Evolutionary conservation across 164 flowering plant species (phyloP).

Genomic region (Warburgia ugandensis): DNA sequence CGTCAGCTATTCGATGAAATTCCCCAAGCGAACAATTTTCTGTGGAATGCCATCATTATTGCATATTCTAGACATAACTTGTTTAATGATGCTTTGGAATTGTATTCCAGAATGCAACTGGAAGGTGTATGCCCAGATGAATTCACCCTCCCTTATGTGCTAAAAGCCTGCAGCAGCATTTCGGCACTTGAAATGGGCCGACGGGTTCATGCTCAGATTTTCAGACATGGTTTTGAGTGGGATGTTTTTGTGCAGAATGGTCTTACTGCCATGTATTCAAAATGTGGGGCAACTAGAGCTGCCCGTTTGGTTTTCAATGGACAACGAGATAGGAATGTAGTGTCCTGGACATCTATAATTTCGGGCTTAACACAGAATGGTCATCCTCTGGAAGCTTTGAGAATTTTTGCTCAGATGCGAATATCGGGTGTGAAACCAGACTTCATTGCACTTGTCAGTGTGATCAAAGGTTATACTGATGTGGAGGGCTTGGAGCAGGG

Average conservation of each 20-base stretch:
- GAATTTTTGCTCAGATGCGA: conserved; percentile 22
- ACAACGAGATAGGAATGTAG: conserved; percentile 18
- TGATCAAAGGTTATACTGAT: conserved; percentile 26
- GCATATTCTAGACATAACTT: conserved; percentile 38
- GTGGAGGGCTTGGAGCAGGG: conserved; percentile 26
- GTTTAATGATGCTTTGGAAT: conserved; percentile 30
- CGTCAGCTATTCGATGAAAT: conserved; percentile 59
- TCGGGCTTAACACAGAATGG: conserved; percentile 31
- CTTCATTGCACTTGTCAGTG: conserved; percentile 27
- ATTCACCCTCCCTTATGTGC: conserved; percentile 27
- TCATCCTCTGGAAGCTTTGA: conserved; percentile 23
- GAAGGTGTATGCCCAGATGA: conserved; percentile 25
- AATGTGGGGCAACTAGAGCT: conserved; percentile 13
- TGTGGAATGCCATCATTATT: conserved; percentile 73
- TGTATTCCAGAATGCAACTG: conserved; percentile 54
- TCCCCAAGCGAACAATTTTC: conserved; percentile 49
- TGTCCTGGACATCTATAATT: conserved; percentile 30
- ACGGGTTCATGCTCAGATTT: conserved; percentile 20
- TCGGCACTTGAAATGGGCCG: conserved; percentile 8
- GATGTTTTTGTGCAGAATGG: conserved; percentile 39
- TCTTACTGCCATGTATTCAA: conserved; percentile 26
- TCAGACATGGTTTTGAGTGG: conserved; percentile 21
- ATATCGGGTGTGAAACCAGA: conserved; percentile 15
- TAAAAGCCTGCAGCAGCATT: conserved; percentile 23
- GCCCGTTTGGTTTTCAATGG: conserved; percentile 20